A percentile compares a stretch with the other conserved stretches of the same genome.
Evolutionary conservation across 2,329 filamentous ascomycete genomes (phyloP).

Genomic region (Fusarium temperatum): DNA sequence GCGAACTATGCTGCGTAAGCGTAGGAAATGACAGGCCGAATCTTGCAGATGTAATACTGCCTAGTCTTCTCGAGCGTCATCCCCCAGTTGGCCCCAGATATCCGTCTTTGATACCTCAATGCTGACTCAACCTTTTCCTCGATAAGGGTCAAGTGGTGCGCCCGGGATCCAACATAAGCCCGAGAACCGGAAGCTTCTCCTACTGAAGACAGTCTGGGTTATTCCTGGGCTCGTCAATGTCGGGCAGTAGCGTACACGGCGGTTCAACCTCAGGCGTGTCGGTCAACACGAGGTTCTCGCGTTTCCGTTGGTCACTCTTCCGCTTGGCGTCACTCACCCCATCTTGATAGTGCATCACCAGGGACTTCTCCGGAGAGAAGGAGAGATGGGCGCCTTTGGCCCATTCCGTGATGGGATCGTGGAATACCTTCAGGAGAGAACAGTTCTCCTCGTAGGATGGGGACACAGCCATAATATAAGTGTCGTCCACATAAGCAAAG

Average conservation of each 20-base stretch:
- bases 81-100: not conserved
- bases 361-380: constrained; percentile 3
- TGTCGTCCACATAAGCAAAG: constrained; percentile 9
- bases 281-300: not conserved
- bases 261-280: not conserved
- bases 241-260: not conserved
- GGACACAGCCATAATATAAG: not conserved
- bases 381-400: not conserved
- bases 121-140: not conserved
- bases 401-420: not conserved
- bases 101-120: not conserved
- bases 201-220: not conserved
- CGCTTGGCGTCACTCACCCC: not conserved
- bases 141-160: not conserved
- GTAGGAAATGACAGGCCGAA: constrained; percentile 7
- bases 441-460: not conserved
- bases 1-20: constrained; percentile 13
- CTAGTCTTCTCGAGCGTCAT: not conserved
- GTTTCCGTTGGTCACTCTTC: not conserved
- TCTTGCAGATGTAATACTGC: constrained; percentile 1
- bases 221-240: not conserved
- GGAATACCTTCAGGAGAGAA: not conserved
- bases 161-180: not conserved
- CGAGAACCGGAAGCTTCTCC: not conserved
- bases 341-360: not conserved